Evolutionary conservation across 768 basidiomycete species (phyloP).

Genomic region (Boletus rubroflammeus): DNA sequence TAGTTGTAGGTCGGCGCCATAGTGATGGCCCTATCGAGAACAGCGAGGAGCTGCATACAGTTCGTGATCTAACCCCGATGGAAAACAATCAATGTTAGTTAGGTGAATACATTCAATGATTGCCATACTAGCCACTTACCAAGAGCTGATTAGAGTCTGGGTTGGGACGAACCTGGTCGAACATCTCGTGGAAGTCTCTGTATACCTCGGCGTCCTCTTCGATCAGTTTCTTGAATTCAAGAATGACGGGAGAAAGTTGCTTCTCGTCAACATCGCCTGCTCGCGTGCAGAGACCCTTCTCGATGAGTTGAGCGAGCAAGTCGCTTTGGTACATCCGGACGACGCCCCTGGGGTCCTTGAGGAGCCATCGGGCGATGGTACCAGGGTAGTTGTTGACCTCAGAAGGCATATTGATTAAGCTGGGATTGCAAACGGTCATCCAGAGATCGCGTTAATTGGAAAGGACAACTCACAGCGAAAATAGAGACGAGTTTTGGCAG

Average conservation of each 20-base stretch:
- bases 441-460: background rate
- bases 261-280: conserved; percentile 8
- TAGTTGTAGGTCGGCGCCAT: conserved; percentile 16
- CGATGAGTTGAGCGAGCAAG: conserved; percentile 28
- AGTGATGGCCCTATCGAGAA: conserved; percentile 12
- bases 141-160: background rate
- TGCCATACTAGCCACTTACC: conserved; percentile 1
- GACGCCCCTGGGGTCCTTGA: conserved; percentile 7
- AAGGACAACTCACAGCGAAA: conserved; percentile 1
- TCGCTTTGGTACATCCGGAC: conserved; percentile 15
- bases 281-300: conserved; percentile 7
- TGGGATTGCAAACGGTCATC: background rate
- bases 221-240: conserved; percentile 23
- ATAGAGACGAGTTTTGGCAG: background rate
- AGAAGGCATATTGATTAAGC: conserved; percentile 11
- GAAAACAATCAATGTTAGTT: background rate
- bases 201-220: conserved; percentile 16
- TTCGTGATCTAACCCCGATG: background rate
- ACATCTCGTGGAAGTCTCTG: conserved; percentile 24
- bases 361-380: conserved; percentile 21
- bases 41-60: conserved; percentile 4
- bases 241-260: conserved; percentile 10
- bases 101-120: background rate
- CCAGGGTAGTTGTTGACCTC: conserved; percentile 19
- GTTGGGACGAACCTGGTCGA: conserved; percentile 12